Evolutionary conservation across 2,329 filamentous ascomycete genomes (phyloP).

Genomic region (Aspergillus sp.): DNA sequence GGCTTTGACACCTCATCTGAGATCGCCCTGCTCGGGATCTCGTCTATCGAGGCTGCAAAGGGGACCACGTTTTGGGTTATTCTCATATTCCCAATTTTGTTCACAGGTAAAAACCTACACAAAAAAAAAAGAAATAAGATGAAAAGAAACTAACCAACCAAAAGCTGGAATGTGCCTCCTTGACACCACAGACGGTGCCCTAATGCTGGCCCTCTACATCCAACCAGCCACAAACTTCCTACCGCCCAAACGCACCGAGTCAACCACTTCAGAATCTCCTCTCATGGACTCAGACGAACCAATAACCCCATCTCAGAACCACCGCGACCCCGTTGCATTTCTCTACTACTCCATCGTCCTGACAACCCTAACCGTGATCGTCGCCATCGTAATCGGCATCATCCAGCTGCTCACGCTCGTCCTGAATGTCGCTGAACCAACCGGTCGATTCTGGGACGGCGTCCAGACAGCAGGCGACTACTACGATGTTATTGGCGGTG

Average conservation of each 20-base stretch:
- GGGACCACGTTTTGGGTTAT: conserved; percentile 95
- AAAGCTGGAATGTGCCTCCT: conserved; percentile 89
- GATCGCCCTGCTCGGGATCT: conserved; percentile 86
- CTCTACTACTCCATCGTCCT: conserved; percentile 91
- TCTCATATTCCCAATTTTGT: conserved; percentile 83
- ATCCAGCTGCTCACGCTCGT: conserved; percentile 81
- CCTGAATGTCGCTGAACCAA: conserved; percentile 70
- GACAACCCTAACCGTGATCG: conserved; percentile 77
- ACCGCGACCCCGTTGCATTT: conserved; percentile 83
- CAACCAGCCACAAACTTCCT: conserved; percentile 46
- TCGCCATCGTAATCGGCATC: conserved; percentile 80
- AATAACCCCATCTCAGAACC: conserved; percentile 35
- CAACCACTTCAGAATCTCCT: conserved; percentile 15
- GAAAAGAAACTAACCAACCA: neutral
- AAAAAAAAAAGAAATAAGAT: neutral
- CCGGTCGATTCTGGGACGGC: conserved; percentile 86
- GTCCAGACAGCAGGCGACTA: conserved; percentile 73
- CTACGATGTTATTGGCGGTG: conserved; percentile 82
- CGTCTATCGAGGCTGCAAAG: conserved; percentile 78
- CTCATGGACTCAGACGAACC: conserved; percentile 19
- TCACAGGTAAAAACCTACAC: conserved; percentile 64
- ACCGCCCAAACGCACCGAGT: conserved; percentile 25
- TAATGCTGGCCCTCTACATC: conserved; percentile 95
- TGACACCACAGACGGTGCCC: conserved; percentile 86
- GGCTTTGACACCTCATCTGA: conserved; percentile 96